These are phyloP conservation scores for Pezicula carpinea DNA, from an alignment of 2,329 filamentous ascomycete genomes.

Conservation along the genomic window DNA sequence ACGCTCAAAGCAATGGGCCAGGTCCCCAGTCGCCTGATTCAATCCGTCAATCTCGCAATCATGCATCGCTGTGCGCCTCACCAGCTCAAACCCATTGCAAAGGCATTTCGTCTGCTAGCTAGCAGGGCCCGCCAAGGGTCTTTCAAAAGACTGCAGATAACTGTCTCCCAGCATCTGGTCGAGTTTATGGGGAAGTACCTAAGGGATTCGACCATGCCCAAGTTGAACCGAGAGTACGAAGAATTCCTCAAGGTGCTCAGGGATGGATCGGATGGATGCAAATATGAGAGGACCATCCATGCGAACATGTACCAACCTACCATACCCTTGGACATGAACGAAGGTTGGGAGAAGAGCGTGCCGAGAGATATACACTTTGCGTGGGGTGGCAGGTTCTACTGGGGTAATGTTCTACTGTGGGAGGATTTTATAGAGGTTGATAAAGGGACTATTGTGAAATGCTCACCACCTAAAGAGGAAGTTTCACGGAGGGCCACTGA, in stretches of 20 bases:
- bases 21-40: background rate
- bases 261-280: background rate
- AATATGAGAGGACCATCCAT: conserved; percentile 1
- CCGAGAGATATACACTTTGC: background rate
- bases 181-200: background rate
- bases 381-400: background rate
- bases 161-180: background rate
- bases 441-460: too few relatives aligned
- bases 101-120: background rate
- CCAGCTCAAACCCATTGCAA: background rate
- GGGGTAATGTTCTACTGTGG: background rate
- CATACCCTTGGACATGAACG: background rate
- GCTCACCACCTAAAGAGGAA: too few relatives aligned
- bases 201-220: background rate
- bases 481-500: too few relatives aligned
- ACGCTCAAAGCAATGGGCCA: conserved; percentile 11
- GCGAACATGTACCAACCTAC: background rate
- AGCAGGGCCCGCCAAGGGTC: background rate
- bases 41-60: background rate
- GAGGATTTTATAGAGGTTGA: background rate
- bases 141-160: background rate
- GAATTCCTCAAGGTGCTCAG: background rate
- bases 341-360: background rate
- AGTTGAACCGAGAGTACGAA: background rate
- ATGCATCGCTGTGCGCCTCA: background rate